Evolutionary conservation across 345 rosid genomes (phyloP).

Genomic region (Gossypium sturtianum): DNA sequence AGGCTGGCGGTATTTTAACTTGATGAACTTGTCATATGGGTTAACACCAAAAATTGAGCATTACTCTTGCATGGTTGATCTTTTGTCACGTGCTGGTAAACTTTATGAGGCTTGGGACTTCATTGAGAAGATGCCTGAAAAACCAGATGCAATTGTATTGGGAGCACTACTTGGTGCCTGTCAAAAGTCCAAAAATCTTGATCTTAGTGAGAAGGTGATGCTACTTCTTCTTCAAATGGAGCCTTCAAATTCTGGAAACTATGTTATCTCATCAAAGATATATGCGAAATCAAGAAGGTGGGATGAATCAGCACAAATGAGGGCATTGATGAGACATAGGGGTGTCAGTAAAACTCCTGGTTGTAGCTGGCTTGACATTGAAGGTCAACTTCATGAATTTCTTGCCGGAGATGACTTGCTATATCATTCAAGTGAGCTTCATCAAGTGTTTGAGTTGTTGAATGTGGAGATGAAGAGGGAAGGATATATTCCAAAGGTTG

Average conservation of each 20-base stretch:
- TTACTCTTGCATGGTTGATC: constrained; percentile 85
- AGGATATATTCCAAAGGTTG: constrained; percentile 43
- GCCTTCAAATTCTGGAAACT: constrained; percentile 74
- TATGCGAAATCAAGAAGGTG: constrained; percentile 65
- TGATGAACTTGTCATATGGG: constrained; percentile 61
- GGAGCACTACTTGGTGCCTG: constrained; percentile 88
- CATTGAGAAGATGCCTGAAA: constrained; percentile 64
- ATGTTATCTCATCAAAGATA: constrained; percentile 70
- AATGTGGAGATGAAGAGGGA: constrained; percentile 62
- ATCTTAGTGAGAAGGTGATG: constrained; percentile 47
- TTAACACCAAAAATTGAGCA: constrained; percentile 79
- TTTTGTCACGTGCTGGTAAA: constrained; percentile 69
- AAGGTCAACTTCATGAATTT: constrained; percentile 51
- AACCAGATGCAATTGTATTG: constrained; percentile 65
- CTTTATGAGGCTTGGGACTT: constrained; percentile 80
- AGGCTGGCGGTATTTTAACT: constrained; percentile 50
- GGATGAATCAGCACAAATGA: constrained; percentile 71
- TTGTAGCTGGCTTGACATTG: constrained; percentile 80
- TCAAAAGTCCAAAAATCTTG: constrained; percentile 47
- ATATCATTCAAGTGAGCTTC: constrained; percentile 25
- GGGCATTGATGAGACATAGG: constrained; percentile 59
- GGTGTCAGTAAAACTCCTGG: constrained; percentile 78
- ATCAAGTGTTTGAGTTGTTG: constrained; percentile 36
- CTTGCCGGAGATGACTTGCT: constrained; percentile 48
- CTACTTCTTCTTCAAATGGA: constrained; percentile 51